A percentile compares a stretch with the other conserved stretches of the same genome.
Conservation (phyloP, 140 eudicot genomes). For the Ambrosia hybrid region DNA sequence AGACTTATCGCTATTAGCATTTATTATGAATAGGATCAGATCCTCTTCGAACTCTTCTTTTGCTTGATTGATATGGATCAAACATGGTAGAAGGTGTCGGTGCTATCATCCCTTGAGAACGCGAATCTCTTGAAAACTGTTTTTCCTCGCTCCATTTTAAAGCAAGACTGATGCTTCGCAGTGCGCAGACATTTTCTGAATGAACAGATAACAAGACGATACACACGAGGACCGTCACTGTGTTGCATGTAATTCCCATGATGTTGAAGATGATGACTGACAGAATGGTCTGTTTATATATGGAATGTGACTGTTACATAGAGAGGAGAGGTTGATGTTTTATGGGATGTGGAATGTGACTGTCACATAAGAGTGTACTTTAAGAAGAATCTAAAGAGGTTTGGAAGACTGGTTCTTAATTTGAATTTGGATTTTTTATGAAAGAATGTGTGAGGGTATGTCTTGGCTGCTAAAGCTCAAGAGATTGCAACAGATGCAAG, state of each 20-base stretch:
- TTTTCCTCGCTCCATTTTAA: constrained; percentile 37
- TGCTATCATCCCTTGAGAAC: constrained; percentile 39
- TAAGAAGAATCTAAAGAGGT: constrained; percentile 57
- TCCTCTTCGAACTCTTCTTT: constrained; percentile 69
- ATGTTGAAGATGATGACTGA: constrained; percentile 21
- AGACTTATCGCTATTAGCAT: constrained; percentile 37
- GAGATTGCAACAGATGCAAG: constrained; percentile 65
- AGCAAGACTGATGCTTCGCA: constrained; percentile 46
- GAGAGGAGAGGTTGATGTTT: constrained; percentile 26
- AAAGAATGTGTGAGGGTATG: constrained; percentile 18
- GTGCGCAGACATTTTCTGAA: constrained; percentile 39
- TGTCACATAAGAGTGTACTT: constrained; percentile 33
- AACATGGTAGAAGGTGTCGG: constrained; percentile 51
- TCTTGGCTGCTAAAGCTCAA: constrained; percentile 42
- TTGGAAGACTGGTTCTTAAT: constrained; percentile 50
- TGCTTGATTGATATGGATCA: constrained; percentile 58
- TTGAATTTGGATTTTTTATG: constrained; percentile 42
- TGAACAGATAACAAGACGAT: constrained; percentile 40
- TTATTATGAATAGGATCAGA: constrained; percentile 86
- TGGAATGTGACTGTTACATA: constrained; percentile 24
- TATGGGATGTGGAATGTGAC: constrained; percentile 50
- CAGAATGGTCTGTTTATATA: constrained; percentile 10
- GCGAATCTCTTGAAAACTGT: constrained; percentile 31
- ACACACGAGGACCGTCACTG: constrained; percentile 39
- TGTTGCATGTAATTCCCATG: constrained; percentile 42